These are phyloP conservation scores for Epichloe typhina DNA, from an alignment of 2,329 filamentous ascomycete genomes.

Conservation along the genomic window DNA sequence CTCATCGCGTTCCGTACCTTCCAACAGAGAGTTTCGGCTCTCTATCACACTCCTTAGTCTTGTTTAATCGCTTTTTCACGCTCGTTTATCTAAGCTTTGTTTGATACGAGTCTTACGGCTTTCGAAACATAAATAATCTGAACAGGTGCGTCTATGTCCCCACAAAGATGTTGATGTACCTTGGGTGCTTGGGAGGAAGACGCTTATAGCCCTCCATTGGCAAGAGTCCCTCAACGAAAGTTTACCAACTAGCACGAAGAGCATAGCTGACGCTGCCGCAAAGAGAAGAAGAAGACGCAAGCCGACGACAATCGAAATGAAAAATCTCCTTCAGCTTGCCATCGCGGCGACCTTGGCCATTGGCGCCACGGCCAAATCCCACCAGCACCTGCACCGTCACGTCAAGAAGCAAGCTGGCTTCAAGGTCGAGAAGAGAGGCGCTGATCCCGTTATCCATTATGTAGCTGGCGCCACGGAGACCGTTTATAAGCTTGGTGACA, in stretches of 20 bases:
- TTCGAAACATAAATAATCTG: not conserved
- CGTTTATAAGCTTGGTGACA: conserved; percentile 58
- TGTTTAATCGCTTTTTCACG: conserved; percentile 15
- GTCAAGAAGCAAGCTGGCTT: conserved; percentile 37
- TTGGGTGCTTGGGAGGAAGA: not conserved
- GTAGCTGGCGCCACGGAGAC: conserved; percentile 50
- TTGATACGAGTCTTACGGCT: conserved; percentile 9
- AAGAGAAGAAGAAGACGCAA: not conserved
- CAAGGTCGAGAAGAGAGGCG: conserved; percentile 33
- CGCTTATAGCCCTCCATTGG: not conserved
- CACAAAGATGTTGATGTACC: not conserved
- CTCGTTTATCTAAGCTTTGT: conserved; percentile 17
- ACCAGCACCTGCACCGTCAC: conserved; percentile 47
- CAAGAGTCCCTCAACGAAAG: not conserved
- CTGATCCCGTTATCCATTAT: conserved; percentile 35
- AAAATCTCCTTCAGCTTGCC: conserved; percentile 27
- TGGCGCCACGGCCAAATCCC: conserved; percentile 44
- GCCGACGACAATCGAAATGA: conserved; percentile 6
- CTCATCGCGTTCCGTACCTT: conserved; percentile 23
- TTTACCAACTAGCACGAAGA: not conserved
- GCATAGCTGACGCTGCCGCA: not conserved
- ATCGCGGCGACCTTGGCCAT: conserved; percentile 39
- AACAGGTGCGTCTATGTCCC: not conserved
- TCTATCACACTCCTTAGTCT: conserved; percentile 40
- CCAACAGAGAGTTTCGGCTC: conserved; percentile 41